Evolutionary conservation across 306 rosid genomes (phyloP), one percentile per base, ranked within the genome.

Genomic region (Citrullus mucosospermus): DNA sequence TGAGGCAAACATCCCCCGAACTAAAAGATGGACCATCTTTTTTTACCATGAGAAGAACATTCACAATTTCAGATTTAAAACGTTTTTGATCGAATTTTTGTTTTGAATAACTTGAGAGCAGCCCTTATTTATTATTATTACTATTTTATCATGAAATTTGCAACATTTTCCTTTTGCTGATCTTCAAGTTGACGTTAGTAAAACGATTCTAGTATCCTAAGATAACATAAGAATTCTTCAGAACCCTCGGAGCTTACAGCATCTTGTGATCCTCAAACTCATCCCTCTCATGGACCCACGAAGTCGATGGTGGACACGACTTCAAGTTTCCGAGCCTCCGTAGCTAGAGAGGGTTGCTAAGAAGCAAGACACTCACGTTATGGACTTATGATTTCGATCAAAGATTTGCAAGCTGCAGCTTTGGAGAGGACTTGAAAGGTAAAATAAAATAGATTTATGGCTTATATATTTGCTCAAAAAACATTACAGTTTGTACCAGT

Each of bases 401-500:
- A 65, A 17, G 1, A 34, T 4, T 34, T 32, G 43, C 70, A 34
- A 2, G 36, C 8, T 0, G 41, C n/a, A 30, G 43, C 41, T 14
- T 30, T 61, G 68, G 68, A 14, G 38, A 70, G 55, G 17, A 69
- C 36, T 22, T 69, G n/a, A 69, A 44, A 44, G 4, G 76, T 46
- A 70, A 70, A 53, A 53, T 53, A 53, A 17, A 53, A 41, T 7
- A 68, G 75, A 43, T 20, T 53, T 50, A 50, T 72, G 48, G 34
- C 28, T 3, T 17, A 18, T 74, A 74, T 74, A 53, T 74, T 53
- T 51, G 62, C 44, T 74, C 78, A 53, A 74, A 53, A 53, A 74
- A 74, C 62, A 74, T 54, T 74, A 74, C 78, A 74, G 59, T 34
- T 32, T 51, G 28, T 53, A 74, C 30, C 46, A 51, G 58, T 74